These are phyloP conservation scores for Epipyxis sp. DNA, from an alignment of 108 stramenopile species.

Conservation along the genomic window DNA sequence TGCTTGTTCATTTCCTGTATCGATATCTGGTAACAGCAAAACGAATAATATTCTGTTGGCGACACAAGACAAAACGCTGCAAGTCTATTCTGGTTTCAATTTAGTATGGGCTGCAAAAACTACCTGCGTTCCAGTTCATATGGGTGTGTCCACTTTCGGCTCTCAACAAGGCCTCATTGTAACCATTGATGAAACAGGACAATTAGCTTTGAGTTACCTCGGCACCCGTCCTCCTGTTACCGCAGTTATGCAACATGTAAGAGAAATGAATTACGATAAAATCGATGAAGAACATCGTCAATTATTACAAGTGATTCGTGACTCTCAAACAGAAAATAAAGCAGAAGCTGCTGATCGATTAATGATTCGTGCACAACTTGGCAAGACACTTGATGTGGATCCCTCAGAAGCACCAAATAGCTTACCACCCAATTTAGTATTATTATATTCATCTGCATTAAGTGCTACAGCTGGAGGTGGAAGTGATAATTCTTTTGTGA, in stretches of 20 bases:
- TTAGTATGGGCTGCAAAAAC: conserved; percentile 20
- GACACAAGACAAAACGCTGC: conserved; percentile 5
- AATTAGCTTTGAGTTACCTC: conserved; percentile 37
- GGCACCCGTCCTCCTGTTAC: conserved; percentile 51
- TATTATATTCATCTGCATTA: neutral
- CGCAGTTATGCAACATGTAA: conserved; percentile 27
- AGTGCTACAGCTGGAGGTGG: neutral
- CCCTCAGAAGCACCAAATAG: neutral
- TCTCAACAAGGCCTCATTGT: neutral
- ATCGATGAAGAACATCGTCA: conserved; percentile 56
- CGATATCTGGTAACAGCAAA: neutral
- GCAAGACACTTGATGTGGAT: conserved; percentile 31
- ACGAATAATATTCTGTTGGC: conserved; percentile 11
- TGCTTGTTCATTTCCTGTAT: conserved; percentile 9
- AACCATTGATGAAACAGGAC: conserved; percentile 17
- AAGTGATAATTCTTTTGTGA: neutral
- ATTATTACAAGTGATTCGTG: conserved; percentile 51
- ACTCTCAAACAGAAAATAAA: conserved; percentile 36
- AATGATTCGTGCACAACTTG: conserved; percentile 38
- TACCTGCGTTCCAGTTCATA: neutral
- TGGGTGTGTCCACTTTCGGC: neutral
- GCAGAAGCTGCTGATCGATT: conserved; percentile 35
- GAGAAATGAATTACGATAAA: conserved; percentile 52
- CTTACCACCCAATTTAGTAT: neutral
- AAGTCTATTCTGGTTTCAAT: conserved; percentile 14